phyloP scores from a whole-genome alignment of 768 basidiomycete species.

The Psilocybe cyanescens region DNA sequence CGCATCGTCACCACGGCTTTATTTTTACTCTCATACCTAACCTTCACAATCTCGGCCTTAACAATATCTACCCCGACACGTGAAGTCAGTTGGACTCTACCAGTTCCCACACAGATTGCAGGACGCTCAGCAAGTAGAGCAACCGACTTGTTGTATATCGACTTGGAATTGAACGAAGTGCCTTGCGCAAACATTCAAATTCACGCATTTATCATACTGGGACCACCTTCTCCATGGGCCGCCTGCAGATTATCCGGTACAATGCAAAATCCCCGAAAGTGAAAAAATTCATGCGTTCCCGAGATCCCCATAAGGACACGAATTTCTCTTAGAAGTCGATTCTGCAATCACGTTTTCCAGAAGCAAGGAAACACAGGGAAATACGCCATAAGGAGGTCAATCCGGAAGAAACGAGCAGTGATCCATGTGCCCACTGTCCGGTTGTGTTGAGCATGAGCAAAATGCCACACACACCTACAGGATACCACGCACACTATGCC shows the following conservation, averaged over 20 bases:
- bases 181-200: not conserved
- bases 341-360: constrained; percentile 10
- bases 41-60: constrained; percentile 3
- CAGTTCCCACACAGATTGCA: not conserved
- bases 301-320: constrained; percentile 17
- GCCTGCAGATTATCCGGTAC: constrained; percentile 1
- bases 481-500: not conserved
- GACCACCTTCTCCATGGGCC: not conserved
- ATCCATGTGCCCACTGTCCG: constrained; percentile 5
- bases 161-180: not conserved
- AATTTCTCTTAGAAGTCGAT: constrained; percentile 12
- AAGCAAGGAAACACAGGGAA: constrained; percentile 11
- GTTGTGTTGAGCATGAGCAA: not conserved
- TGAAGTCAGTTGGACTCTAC: not conserved
- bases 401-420: not conserved
- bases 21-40: constrained; percentile 7
- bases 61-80: constrained; percentile 4
- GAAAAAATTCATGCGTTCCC: not conserved
- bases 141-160: too few species aligned
- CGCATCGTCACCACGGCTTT: constrained; percentile 8
- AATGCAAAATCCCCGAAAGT: constrained; percentile 11
- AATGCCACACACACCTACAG: not conserved
- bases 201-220: not conserved
- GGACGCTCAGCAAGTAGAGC: not conserved
- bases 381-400: constrained; percentile 10